Conservation (phyloP, 345 rosid genomes). For the Lumnitzera littorea region DNA sequence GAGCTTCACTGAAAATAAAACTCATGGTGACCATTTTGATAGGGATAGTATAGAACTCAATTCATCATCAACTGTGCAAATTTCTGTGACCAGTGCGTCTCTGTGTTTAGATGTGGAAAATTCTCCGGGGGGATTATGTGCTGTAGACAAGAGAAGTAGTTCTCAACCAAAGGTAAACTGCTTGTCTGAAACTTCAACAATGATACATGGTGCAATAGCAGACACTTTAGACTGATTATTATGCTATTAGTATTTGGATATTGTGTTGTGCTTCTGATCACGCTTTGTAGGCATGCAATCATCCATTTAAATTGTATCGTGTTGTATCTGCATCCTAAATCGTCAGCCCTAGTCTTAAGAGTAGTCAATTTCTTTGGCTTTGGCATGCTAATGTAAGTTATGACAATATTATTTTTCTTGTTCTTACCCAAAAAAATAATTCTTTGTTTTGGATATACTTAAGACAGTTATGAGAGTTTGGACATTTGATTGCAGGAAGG, state of each 20-base stretch:
- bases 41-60: not conserved
- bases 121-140: not conserved
- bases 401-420: no score
- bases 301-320: no score
- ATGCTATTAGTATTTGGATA: no score
- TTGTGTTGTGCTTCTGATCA: no score
- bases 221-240: no score
- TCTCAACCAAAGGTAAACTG: no score
- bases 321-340: no score
- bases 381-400: not conserved
- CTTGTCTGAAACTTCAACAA: no score
- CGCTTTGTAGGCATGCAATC: no score
- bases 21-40: constrained; percentile 1
- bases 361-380: not conserved
- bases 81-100: not conserved
- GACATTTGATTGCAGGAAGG: constrained; percentile 20
- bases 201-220: no score
- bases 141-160: no score
- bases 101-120: not conserved
- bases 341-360: not conserved
- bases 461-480: constrained; percentile 8
- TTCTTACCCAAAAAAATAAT: not conserved
- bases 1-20: not conserved
- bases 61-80: not conserved
- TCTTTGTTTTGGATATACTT: not conserved